A percentile compares a stretch with the other conserved stretches of the same genome.
Conservation (phyloP, 768 basidiomycete species). For the Hypholoma sublateritium region DNA sequence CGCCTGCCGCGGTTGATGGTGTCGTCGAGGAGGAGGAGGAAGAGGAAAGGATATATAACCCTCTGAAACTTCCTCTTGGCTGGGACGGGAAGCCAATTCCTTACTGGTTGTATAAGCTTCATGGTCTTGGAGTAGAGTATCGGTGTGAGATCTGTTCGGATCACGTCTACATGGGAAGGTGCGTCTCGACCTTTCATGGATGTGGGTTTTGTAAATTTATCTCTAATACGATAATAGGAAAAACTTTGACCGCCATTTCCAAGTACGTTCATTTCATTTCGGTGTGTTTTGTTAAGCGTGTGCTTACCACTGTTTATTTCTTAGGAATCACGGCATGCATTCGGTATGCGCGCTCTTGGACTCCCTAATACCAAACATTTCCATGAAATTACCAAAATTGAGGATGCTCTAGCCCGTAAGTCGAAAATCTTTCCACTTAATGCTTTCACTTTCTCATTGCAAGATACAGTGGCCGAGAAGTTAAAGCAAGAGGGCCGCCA, state of each 20-base stretch:
- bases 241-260: constrained; percentile 96
- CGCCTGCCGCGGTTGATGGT: constrained; percentile 43
- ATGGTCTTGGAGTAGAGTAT: constrained; percentile 97
- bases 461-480: constrained; percentile 83
- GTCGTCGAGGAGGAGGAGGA: constrained; percentile 75
- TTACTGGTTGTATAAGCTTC: constrained; percentile 97
- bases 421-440: not conserved
- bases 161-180: constrained; percentile 96
- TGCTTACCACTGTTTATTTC: constrained; percentile 8
- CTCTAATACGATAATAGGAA: constrained; percentile 45
- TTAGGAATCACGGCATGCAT: constrained; percentile 93
- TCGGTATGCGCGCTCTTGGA: constrained; percentile 96
- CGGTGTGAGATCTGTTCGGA: constrained; percentile 97
- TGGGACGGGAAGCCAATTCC: constrained; percentile 99
- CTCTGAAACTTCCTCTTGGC: constrained; percentile 91
- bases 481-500: constrained; percentile 95
- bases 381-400: constrained; percentile 96
- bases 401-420: constrained; percentile 92
- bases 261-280: constrained; percentile 41
- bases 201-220: constrained; percentile 5
- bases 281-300: not conserved
- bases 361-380: constrained; percentile 99
- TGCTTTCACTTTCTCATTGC: not conserved
- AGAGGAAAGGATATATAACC: constrained; percentile 97
- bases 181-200: constrained; percentile 20